Conservation (phyloP, 2,329 filamentous ascomycete species). For the Colletotrichum chlorophyti region DNA sequence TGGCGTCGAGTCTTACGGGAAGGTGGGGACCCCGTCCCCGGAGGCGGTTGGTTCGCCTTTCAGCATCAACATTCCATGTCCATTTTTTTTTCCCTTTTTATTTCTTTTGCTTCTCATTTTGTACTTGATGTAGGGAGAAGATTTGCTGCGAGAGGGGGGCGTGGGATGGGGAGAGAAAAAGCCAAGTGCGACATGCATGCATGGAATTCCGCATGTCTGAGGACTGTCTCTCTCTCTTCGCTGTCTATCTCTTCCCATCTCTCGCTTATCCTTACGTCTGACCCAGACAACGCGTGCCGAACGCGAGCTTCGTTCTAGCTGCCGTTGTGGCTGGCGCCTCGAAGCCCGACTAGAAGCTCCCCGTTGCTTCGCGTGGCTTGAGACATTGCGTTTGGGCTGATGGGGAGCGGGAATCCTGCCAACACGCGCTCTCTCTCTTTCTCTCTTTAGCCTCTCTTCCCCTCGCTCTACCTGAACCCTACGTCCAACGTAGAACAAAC, state of each 20-base stretch:
- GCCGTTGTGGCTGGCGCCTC: slow-evolving; percentile 13
- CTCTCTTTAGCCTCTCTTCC: background rate
- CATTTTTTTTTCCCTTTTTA: background rate
- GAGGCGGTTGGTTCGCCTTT: background rate
- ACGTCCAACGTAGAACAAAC: background rate
- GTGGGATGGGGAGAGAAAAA: background rate
- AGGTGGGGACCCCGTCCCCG: background rate
- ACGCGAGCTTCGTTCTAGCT: slow-evolving; percentile 13
- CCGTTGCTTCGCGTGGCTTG: slow-evolving; percentile 19
- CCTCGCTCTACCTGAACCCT: slow-evolving; percentile 6
- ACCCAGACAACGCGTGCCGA: no score
- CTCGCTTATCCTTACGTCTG: no score
- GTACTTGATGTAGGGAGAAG: no score
- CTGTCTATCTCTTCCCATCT: no score
- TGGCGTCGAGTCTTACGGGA: slow-evolving; percentile 13
- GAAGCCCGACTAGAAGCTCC: slow-evolving; percentile 16
- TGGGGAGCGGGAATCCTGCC: no score
- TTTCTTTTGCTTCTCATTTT: background rate
- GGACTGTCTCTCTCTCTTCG: no score
- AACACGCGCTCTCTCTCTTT: background rate
- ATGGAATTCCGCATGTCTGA: background rate
- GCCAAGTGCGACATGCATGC: slow-evolving; percentile 7
- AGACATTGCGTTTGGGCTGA: slow-evolving; percentile 22
- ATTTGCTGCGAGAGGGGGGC: no score
- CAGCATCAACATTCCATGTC: background rate